phyloP scores from a whole-genome alignment of 495 filamentous ascomycete genomes.

The Penicillium macrosclerotiorum region DNA sequence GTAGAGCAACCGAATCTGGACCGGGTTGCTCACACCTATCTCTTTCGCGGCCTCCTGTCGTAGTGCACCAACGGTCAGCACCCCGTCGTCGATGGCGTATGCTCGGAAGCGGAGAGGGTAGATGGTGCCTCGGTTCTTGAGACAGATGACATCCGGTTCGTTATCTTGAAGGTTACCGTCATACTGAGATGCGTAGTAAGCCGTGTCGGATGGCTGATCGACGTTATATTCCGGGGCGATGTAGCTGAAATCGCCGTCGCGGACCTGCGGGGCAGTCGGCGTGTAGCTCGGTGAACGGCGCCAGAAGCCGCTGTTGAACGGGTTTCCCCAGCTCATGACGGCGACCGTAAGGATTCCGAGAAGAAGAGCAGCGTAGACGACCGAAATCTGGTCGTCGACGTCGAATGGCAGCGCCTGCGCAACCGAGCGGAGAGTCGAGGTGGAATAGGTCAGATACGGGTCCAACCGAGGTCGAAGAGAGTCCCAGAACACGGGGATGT shows the following conservation, averaged over 20 bases:
- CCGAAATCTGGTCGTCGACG: conserved; percentile 21
- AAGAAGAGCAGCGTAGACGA: conserved; percentile 38
- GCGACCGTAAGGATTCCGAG: conserved; percentile 45
- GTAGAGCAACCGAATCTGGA: conserved; percentile 72
- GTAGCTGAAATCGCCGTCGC: conserved; percentile 78
- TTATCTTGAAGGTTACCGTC: conserved; percentile 30
- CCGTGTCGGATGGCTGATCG: conserved; percentile 23
- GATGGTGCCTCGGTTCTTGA: conserved; percentile 67
- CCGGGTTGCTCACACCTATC: conserved; percentile 57
- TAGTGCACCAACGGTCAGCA: conserved; percentile 65
- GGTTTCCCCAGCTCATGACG: conserved; percentile 65
- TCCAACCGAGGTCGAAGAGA: conserved; percentile 38
- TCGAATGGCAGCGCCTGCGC: conserved; percentile 27
- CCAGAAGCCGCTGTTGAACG: conserved; percentile 48
- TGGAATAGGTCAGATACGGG: conserved; percentile 34
- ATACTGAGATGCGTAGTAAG: conserved; percentile 25
- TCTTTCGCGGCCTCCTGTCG: conserved; percentile 62
- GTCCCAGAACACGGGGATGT: conserved; percentile 48
- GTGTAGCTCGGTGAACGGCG: conserved; percentile 46
- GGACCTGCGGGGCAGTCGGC: conserved; percentile 58
- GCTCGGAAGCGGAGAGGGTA: conserved; percentile 78
- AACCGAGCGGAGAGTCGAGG: conserved; percentile 37
- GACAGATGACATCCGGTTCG: conserved; percentile 75
- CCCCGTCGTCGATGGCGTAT: conserved; percentile 77
- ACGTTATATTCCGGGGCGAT: conserved; percentile 70